These are phyloP conservation scores for Eimeria mitis DNA, from an alignment of 169 alveolate species.

Conservation along the genomic window DNA sequence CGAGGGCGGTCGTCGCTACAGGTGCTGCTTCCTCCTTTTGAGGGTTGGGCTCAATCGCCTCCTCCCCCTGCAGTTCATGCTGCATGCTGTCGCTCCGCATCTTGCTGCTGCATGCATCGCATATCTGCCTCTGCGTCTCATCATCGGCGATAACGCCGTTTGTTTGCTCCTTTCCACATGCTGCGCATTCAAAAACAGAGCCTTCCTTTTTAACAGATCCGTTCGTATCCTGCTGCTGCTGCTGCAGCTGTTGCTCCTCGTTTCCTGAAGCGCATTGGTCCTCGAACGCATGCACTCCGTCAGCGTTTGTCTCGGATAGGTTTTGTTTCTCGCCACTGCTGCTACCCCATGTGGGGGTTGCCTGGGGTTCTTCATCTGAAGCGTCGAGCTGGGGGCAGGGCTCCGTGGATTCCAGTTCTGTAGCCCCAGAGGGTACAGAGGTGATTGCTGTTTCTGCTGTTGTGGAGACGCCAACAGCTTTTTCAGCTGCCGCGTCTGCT, in stretches of 20 bases:
- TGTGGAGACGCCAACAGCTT: neutral
- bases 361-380: neutral
- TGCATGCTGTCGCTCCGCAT: neutral
- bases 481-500: neutral
- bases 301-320: neutral
- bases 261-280: neutral
- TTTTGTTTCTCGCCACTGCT: neutral
- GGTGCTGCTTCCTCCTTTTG: neutral
- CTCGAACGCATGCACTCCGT: neutral
- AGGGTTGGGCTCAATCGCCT: neutral
- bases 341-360: slow-evolving; percentile 22
- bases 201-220: neutral
- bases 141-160: neutral
- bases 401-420: slow-evolving; percentile 2
- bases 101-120: slow-evolving; percentile 48
- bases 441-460: slow-evolving; percentile 31
- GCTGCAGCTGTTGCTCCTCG: slow-evolving; percentile 28
- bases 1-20: slow-evolving; percentile 5
- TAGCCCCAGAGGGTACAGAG: slow-evolving; percentile 3
- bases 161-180: neutral
- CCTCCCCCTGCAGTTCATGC: slow-evolving; percentile 8
- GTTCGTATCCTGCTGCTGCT: slow-evolving; percentile 26
- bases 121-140: neutral
- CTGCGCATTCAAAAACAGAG: neutral
- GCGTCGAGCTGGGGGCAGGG: neutral